Base-by-base conservation (phyloP, 371 early-diverging fungal species). In the Aphelidium insulamus region DNA sequence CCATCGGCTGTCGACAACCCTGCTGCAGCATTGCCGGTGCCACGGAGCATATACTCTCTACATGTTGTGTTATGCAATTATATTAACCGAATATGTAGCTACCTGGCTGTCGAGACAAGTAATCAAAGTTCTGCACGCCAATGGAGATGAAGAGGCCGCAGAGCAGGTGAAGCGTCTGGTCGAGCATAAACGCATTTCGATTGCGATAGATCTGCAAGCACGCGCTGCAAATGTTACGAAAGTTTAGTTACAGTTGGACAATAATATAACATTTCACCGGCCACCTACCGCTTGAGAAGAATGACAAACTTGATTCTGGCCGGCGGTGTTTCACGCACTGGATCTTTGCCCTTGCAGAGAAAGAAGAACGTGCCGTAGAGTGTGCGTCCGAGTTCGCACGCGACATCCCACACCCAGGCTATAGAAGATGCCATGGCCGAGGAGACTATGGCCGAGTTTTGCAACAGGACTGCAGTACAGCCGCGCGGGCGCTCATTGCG, bases 81-180 rank as follows among this genome's bases (percentile, higher is more conserved):
- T n/a, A n/a, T n/a, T n/a, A n/a, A n/a, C n/a, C n/a, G n/a, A n/a
- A n/a, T n/a, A n/a, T n/a, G n/a, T n/a, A n/a, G n/a, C n/a, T n/a
- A n/a, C n/a, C n/a, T n/a, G n/a, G n/a, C n/a, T n/a, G n/a, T n/a
- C n/a, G n/a, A n/a, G n/a, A n/a, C 10, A 37, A 15, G 15, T 31
- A 29, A 15, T 31, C 30, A 12, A 22, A 3, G 17, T 37, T 30
- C 10, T 30, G 17, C 10, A 18, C 14, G 5, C 15, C 47, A 40
- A 52, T 42, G 3, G 48, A 55, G 22, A 57, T 52, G 22, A 52
- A 52, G 21, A 46, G 32, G n/a, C 62, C 62, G 32, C 55, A 52
- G 5, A 51, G 57, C 3, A 66, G 36, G 40, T 66, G 60, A 11
- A 66, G 35, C n/a, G 57, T 21, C 23, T 58, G 61, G 29, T 66